Evolutionary conservation across 2,329 filamentous ascomycete genomes (phyloP).

Genomic region (Ophiostoma australiae): DNA sequence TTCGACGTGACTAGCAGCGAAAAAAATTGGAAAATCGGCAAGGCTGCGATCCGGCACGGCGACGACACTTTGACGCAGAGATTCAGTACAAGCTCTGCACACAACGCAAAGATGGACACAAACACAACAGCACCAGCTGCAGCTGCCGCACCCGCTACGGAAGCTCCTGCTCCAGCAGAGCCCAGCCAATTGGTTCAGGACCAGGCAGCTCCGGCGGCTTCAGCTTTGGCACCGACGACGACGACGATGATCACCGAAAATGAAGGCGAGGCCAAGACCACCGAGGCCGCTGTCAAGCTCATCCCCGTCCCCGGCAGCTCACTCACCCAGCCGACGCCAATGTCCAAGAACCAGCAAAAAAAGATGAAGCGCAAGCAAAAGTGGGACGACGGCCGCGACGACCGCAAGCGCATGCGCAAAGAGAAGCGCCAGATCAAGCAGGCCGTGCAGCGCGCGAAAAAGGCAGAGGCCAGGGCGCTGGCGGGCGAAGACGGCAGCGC

Average conservation of each 20-base stretch:
- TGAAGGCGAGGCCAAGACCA: not conserved
- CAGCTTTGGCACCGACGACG: slow-evolving; percentile 29
- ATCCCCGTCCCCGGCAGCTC: slow-evolving; percentile 19
- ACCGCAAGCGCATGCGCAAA: slow-evolving; percentile 50
- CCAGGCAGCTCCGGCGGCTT: not conserved
- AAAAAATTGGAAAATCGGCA: slow-evolving; percentile 3
- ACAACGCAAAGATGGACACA: not conserved
- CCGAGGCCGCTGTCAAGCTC: slow-evolving; percentile 1
- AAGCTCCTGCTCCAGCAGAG: not conserved
- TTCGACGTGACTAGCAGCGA: not conserved
- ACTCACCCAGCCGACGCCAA: slow-evolving; percentile 36
- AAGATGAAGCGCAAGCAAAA: slow-evolving; percentile 65
- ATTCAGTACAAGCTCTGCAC: not conserved
- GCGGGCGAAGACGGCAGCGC: slow-evolving; percentile 33
- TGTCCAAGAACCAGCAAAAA: slow-evolving; percentile 83
- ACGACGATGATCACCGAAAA: slow-evolving; percentile 20
- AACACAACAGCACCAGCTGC: slow-evolving; percentile 19
- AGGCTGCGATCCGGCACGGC: not conserved
- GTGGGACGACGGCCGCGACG: slow-evolving; percentile 69
- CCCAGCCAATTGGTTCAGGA: slow-evolving; percentile 24
- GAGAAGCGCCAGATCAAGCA: slow-evolving; percentile 49
- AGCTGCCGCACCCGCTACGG: not conserved
- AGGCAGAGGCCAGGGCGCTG: slow-evolving; percentile 41
- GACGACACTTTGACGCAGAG: not conserved
- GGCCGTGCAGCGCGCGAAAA: slow-evolving; percentile 47